A percentile compares a stretch with the other conserved stretches of the same genome.
Conservation (phyloP, 108 stramenopile species). For the Skeletonema grethae region DNA sequence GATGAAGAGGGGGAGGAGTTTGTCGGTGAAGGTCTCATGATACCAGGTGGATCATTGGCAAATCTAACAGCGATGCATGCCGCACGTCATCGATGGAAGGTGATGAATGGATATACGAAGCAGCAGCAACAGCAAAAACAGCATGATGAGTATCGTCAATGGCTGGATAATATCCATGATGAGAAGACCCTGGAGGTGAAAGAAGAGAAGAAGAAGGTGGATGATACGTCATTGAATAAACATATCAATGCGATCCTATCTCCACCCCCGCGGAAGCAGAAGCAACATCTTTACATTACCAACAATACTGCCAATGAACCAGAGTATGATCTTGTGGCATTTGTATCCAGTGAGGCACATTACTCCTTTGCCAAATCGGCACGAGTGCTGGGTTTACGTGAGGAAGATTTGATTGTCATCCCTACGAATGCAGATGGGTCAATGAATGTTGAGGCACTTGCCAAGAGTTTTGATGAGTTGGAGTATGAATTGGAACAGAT, state of each 20-base stretch:
- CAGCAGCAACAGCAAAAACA: neutral
- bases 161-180: neutral
- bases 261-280: neutral
- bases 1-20: constrained; percentile 11
- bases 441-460: constrained; percentile 40
- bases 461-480: constrained; percentile 27
- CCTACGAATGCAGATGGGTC: constrained; percentile 40
- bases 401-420: constrained; percentile 43
- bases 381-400: constrained; percentile 46
- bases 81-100: constrained; percentile 45
- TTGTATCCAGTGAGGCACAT: constrained; percentile 62
- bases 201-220: constrained; percentile 27
- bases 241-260: neutral
- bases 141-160: constrained; percentile 8
- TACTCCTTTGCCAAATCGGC: constrained; percentile 59
- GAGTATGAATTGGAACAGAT: constrained; percentile 19
- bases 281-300: neutral
- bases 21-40: constrained; percentile 50
- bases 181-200: neutral
- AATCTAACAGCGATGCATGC: constrained; percentile 59
- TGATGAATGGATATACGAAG: constrained; percentile 20
- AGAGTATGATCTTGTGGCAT: constrained; percentile 41
- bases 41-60: constrained; percentile 52
- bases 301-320: neutral
- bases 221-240: neutral